Evolutionary conservation across 2,329 filamentous ascomycete species (phyloP).

Genomic region (Cordyceps pruinosa): DNA sequence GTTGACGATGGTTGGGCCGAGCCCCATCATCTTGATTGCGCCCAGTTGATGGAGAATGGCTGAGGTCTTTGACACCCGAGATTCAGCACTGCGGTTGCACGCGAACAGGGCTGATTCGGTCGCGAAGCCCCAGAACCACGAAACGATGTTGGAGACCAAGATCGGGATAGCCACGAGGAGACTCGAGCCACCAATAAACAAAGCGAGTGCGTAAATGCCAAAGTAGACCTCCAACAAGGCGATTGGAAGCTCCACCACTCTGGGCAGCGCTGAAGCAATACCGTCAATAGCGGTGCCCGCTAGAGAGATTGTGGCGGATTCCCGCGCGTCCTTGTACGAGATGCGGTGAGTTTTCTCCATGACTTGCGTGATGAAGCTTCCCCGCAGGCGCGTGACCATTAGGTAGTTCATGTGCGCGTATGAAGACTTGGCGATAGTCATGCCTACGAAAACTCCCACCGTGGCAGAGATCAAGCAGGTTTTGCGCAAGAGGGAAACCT

Average conservation of each 20-base stretch:
- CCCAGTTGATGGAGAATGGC: neutral
- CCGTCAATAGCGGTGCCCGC: conserved; percentile 6
- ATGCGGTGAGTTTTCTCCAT: conserved; percentile 37
- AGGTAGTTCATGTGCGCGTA: conserved; percentile 15
- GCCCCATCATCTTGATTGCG: conserved; percentile 8
- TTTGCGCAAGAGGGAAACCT: neutral
- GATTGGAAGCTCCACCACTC: neutral
- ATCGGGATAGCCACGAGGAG: conserved; percentile 3
- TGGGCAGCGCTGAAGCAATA: neutral
- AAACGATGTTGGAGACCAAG: neutral
- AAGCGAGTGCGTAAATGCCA: conserved; percentile 1
- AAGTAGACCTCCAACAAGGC: neutral
- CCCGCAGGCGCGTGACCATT: conserved; percentile 26
- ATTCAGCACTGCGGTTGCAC: neutral
- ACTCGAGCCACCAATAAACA: neutral
- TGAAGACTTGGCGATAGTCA: neutral
- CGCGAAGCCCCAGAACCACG: neutral
- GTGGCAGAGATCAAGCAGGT: neutral
- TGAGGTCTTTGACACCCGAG: neutral
- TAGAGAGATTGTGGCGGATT: conserved; percentile 14
- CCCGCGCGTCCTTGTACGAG: conserved; percentile 23
- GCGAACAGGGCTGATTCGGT: neutral
- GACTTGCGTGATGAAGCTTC: conserved; percentile 34
- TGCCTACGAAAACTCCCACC: neutral
- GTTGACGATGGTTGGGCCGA: neutral